Percentiles rank a stretch among this genome's conserved stretches.
Evolutionary conservation across 2,329 filamentous ascomycete species (phyloP).

Genomic region (Nakataea oryzae): DNA sequence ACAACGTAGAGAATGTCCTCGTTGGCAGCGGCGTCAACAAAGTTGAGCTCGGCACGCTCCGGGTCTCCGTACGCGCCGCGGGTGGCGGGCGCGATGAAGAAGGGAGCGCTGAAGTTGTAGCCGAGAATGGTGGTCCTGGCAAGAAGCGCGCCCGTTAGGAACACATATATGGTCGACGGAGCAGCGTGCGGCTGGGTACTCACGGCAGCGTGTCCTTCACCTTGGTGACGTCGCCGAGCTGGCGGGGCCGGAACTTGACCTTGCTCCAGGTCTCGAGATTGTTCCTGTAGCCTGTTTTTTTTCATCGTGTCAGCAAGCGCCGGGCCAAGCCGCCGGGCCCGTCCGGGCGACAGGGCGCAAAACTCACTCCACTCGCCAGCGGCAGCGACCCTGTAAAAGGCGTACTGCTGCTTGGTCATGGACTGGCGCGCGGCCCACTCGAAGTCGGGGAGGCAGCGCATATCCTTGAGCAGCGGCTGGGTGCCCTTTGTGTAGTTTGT

Average conservation of each 20-base stretch:
- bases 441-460: slow-evolving; percentile 36
- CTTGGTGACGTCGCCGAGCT: slow-evolving; percentile 24
- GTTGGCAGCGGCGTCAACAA: slow-evolving; percentile 31
- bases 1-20: slow-evolving; percentile 34
- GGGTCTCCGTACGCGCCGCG: slow-evolving; percentile 30
- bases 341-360: too few relatives aligned
- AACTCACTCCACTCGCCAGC: slow-evolving; percentile 31
- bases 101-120: slow-evolving; percentile 33
- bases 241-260: slow-evolving; percentile 29
- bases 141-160: background rate
- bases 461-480: slow-evolving; percentile 26
- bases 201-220: slow-evolving; percentile 20
- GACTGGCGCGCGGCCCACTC: slow-evolving; percentile 34
- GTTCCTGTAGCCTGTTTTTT: slow-evolving; percentile 29
- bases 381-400: slow-evolving; percentile 38
- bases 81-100: slow-evolving; percentile 38
- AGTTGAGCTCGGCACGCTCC: slow-evolving; percentile 32
- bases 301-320: background rate
- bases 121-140: slow-evolving; percentile 21
- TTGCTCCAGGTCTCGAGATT: slow-evolving; percentile 38
- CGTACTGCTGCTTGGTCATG: slow-evolving; percentile 28
- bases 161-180: background rate
- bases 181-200: slow-evolving; percentile 11
- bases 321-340: too few relatives aligned
- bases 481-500: slow-evolving; percentile 21